Evolutionary conservation across 148 eudicot genomes (phyloP).

Genomic region (Camellia japonica): DNA sequence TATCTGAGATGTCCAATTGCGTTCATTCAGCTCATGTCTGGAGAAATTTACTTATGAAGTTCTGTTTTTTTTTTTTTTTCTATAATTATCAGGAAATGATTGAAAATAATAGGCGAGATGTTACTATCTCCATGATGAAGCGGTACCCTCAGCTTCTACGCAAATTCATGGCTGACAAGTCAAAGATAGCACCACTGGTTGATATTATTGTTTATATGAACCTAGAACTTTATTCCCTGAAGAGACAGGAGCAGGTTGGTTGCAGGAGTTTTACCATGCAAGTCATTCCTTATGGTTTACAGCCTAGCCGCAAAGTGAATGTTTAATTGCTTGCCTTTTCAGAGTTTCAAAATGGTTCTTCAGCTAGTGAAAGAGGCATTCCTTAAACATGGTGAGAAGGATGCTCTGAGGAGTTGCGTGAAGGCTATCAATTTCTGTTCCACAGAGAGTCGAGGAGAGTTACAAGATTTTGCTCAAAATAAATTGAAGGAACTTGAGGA

Average conservation of each 20-base stretch:
- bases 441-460: slow-evolving; percentile 75
- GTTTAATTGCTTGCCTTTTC: slow-evolving; percentile 25
- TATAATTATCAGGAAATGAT: slow-evolving; percentile 54
- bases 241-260: slow-evolving; percentile 95
- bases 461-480: slow-evolving; percentile 79
- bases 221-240: slow-evolving; percentile 91
- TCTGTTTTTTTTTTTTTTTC: not conserved
- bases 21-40: not conserved
- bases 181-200: slow-evolving; percentile 73
- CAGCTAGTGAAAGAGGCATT: slow-evolving; percentile 82
- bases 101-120: slow-evolving; percentile 60
- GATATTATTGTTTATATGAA: slow-evolving; percentile 69
- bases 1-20: not conserved
- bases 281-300: slow-evolving; percentile 1
- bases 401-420: slow-evolving; percentile 81
- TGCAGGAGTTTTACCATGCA: slow-evolving; percentile 2
- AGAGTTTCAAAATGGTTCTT: slow-evolving; percentile 74
- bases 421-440: slow-evolving; percentile 71
- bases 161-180: slow-evolving; percentile 80
- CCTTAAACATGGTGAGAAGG: slow-evolving; percentile 90
- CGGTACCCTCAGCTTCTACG: slow-evolving; percentile 78
- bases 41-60: not conserved
- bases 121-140: slow-evolving; percentile 84
- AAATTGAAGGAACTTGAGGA: slow-evolving; percentile 81
- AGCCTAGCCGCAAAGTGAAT: not conserved